Percentiles rank a stretch among this genome's conserved stretches.
Evolutionary conservation across 768 basidiomycete genomes (phyloP).

Genomic region (Hericium alpestre): DNA sequence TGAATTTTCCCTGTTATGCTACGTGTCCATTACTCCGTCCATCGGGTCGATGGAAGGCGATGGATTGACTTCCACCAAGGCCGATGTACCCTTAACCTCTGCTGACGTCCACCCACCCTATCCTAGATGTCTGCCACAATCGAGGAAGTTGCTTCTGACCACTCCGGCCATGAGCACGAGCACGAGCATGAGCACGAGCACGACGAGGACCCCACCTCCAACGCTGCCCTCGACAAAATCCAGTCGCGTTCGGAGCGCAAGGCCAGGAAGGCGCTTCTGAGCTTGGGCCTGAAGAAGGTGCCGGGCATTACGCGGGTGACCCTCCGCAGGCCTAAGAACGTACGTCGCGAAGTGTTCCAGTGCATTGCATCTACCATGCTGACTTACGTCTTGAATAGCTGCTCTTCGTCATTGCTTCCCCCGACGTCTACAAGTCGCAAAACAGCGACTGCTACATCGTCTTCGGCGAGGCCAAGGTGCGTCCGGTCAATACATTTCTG

Average conservation of each 20-base stretch:
- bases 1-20: not conserved
- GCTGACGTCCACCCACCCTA: slow-evolving; percentile 20
- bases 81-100: not conserved
- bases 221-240: slow-evolving; percentile 82
- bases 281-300: slow-evolving; percentile 88
- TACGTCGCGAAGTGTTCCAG: slow-evolving; percentile 25
- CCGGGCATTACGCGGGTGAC: slow-evolving; percentile 91
- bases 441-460: slow-evolving; percentile 99
- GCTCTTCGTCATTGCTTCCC: slow-evolving; percentile 84
- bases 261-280: slow-evolving; percentile 85
- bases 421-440: slow-evolving; percentile 96
- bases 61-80: slow-evolving; percentile 22
- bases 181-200: slow-evolving; percentile 41
- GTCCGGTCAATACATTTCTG: slow-evolving; percentile 1
- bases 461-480: slow-evolving; percentile 92
- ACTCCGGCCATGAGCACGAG: slow-evolving; percentile 60
- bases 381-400: slow-evolving; percentile 32
- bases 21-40: too few species aligned
- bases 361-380: not conserved
- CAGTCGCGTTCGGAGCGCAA: slow-evolving; percentile 93
- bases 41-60: not conserved
- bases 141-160: slow-evolving; percentile 76
- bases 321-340: slow-evolving; percentile 89
- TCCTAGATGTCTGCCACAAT: slow-evolving; percentile 69
- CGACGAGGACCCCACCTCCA: slow-evolving; percentile 78